These are phyloP conservation scores for Nothophytophthora sp. DNA, from an alignment of 352 stramenopile genomes.

Conservation along the genomic window DNA sequence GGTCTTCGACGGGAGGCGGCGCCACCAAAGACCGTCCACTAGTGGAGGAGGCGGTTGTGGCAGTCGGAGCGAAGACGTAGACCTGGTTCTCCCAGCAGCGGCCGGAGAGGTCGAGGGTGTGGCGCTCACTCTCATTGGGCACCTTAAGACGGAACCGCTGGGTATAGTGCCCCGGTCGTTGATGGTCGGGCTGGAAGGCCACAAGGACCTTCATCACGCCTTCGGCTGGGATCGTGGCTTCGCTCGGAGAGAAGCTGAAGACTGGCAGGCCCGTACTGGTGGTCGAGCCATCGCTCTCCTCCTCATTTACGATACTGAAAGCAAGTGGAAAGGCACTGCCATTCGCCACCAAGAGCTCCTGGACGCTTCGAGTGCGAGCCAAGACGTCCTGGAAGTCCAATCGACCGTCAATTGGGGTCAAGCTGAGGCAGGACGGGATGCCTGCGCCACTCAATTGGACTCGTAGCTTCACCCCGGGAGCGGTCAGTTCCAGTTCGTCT, in stretches of 20 bases:
- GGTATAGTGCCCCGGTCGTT: constrained; percentile 57
- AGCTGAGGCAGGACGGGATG: constrained; percentile 73
- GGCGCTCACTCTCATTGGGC: constrained; percentile 71
- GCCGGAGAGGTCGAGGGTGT: constrained; percentile 53
- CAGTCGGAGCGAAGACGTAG: constrained; percentile 54
- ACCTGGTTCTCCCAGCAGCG: constrained; percentile 83
- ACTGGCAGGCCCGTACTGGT: constrained; percentile 33
- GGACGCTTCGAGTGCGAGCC: constrained; percentile 41
- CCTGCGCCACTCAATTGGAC: constrained; percentile 63
- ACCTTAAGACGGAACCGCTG: constrained; percentile 64
- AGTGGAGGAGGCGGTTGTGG: not conserved
- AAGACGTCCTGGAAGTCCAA: constrained; percentile 75
- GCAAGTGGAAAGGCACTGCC: constrained; percentile 65
- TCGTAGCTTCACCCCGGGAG: constrained; percentile 23
- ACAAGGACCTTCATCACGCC: constrained; percentile 56
- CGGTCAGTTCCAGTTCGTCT: constrained; percentile 68
- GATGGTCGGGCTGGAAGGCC: constrained; percentile 61
- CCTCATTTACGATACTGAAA: constrained; percentile 39
- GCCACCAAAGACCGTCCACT: constrained; percentile 13
- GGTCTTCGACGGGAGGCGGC: constrained; percentile 48
- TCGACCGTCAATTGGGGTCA: constrained; percentile 59
- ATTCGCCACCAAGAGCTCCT: constrained; percentile 63
- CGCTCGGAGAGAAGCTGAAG: constrained; percentile 70
- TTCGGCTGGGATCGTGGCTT: constrained; percentile 60
- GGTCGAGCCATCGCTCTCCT: not conserved